Conservation (phyloP, 2,329 filamentous ascomycete species). For the Conoideocrella luteorostrata region DNA sequence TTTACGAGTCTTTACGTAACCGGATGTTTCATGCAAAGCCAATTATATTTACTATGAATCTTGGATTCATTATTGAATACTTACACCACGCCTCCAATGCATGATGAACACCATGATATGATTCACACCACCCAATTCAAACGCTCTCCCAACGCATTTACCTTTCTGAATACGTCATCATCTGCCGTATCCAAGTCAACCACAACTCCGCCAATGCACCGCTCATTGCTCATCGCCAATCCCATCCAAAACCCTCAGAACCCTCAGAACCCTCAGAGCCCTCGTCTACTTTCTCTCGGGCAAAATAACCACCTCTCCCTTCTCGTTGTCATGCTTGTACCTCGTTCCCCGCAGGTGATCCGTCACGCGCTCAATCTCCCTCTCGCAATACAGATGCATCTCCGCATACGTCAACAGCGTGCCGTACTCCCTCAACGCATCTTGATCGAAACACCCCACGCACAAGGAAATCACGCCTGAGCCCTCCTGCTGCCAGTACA, state of each 20-base stretch:
- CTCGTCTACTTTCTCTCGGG: too few relatives aligned
- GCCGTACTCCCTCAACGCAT: slow-evolving; percentile 34
- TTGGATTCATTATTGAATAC: too few relatives aligned
- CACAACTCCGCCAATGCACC: background rate
- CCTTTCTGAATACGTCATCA: background rate
- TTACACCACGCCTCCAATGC: too few relatives aligned
- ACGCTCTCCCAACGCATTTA: too few relatives aligned
- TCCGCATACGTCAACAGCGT: slow-evolving; percentile 30
- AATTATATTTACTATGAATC: too few relatives aligned
- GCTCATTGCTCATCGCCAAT: background rate
- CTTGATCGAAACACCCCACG: slow-evolving; percentile 39
- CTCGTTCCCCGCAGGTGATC: slow-evolving; percentile 29
- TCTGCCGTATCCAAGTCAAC: background rate
- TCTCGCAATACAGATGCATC: slow-evolving; percentile 34
- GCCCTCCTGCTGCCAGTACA: slow-evolving; percentile 31
- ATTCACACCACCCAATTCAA: too few relatives aligned
- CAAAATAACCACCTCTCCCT: slow-evolving; percentile 17
- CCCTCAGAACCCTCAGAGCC: too few relatives aligned
- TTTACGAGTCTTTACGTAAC: too few relatives aligned
- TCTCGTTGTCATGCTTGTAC: slow-evolving; percentile 15
- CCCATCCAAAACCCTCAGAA: background rate
- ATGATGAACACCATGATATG: too few relatives aligned
- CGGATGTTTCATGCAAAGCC: too few relatives aligned
- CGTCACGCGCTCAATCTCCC: slow-evolving; percentile 43
- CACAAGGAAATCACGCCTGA: slow-evolving; percentile 29